Evolutionary conservation across 2,329 filamentous ascomycete species (phyloP), one percentile per base, ranked within the genome.

Genomic region (Ceratocystiopsis minuta): DNA sequence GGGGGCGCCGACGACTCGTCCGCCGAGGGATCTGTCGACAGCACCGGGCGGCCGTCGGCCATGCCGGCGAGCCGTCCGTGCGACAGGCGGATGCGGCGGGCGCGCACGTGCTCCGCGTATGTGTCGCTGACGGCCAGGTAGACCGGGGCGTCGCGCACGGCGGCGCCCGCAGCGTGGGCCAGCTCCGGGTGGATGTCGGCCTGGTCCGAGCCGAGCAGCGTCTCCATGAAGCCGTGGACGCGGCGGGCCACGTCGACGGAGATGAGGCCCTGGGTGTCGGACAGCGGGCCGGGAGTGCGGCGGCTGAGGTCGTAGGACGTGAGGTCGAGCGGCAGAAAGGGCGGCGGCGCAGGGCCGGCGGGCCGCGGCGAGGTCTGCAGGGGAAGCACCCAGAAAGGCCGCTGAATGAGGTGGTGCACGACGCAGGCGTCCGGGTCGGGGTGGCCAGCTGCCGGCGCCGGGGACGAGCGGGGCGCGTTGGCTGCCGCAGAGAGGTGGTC

Each of bases 91-190:
- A 83, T 76, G 12, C 67, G 57, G 0, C 75, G 74, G 1, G 72
- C 73, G 31, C 81, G 70, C 14, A 86, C 79, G 51, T 84, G 84
- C 41, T 85, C 78, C 24, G 69, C 58, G 52, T 92, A 90, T 45
- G 70, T 70, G 48, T 84, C 78, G 40, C 77, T 80, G 42, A 85
- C 70, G 10, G 75, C 75, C 6, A 86, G 61, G 53, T 75, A 81
- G 0, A 76, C 69, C 1, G 75, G 76, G n/a, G 67, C 57, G 2
- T 62, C 54, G 4, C 61, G 59, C 16, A 67, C 58, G 16, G 24
- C 9, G 20, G 20, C 20, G 7, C 20, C 20, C 4, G 20, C 20
- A 20, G 4, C 20, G 20, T 20, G 55, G 42, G 52, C 59, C n/a
- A 61, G 55, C 28, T 56, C 54, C 16, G 52, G 57, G 6, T 60